Conservation (phyloP, 257 asterid genomes). For the Lycium ferocissimum region DNA sequence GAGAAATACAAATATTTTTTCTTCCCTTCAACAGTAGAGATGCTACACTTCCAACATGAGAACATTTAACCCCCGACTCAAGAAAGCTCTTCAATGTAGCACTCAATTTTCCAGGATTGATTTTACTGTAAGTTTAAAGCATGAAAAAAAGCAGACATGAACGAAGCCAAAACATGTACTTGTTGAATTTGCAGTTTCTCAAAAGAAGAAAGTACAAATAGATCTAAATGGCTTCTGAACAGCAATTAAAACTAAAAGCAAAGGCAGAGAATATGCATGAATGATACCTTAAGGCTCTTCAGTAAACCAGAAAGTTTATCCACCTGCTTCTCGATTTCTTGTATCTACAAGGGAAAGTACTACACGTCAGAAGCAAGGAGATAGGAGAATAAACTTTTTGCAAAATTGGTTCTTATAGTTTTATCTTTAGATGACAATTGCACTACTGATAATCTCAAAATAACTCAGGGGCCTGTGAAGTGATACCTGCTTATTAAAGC, state of each 20-base stretch:
- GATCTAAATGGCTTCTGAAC: neutral
- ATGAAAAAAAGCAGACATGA: neutral
- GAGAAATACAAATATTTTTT: no score
- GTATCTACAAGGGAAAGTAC: conserved; percentile 51
- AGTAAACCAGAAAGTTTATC: conserved; percentile 64
- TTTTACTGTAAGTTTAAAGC: neutral
- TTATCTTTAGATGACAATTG: neutral
- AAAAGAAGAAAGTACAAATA: neutral
- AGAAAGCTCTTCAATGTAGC: neutral
- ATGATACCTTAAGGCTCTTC: conserved; percentile 69
- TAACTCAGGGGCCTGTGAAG: conserved; percentile 12
- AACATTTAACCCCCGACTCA: neutral
- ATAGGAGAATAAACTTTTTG: neutral
- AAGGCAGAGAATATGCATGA: neutral
- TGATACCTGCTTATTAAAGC: conserved; percentile 73
- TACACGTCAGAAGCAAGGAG: neutral
- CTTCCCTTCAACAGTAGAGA: neutral
- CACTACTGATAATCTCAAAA: neutral
- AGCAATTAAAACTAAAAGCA: conserved; percentile 1
- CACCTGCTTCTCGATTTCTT: conserved; percentile 77
- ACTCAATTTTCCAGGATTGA: neutral
- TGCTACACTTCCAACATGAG: neutral
- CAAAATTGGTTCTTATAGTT: neutral
- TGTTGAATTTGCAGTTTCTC: neutral
- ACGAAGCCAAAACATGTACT: neutral